Evolutionary conservation across 2,329 filamentous ascomycete species (phyloP).

Genomic region (Sordariomycetes sp.): DNA sequence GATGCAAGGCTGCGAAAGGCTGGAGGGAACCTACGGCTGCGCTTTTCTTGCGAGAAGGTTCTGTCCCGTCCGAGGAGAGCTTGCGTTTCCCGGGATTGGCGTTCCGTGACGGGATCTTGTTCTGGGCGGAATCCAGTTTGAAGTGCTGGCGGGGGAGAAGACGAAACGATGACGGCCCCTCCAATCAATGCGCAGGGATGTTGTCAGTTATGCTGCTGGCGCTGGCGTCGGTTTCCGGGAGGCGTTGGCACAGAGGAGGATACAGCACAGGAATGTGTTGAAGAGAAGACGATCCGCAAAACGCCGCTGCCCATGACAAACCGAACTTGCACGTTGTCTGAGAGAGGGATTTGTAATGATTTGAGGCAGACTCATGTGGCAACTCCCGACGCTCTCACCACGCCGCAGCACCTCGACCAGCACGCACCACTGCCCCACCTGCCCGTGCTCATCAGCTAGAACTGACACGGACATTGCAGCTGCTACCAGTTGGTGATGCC

Average conservation of each 20-base stretch:
- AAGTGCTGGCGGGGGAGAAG: neutral
- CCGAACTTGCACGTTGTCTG: neutral
- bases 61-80: conserved; percentile 49
- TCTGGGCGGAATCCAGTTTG: neutral
- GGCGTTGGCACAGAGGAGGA: neutral
- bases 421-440: too few species aligned
- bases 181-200: neutral
- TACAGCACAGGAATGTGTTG: neutral
- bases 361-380: neutral
- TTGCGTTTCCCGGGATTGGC: conserved; percentile 59
- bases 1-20: neutral
- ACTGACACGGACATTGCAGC: too few species aligned
- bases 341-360: neutral
- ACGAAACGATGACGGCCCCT: conserved; percentile 2
- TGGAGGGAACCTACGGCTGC: conserved; percentile 43
- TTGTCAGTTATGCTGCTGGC: neutral
- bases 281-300: neutral
- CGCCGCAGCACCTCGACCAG: neutral
- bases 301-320: neutral
- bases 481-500: too few species aligned
- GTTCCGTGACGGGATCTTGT: conserved; percentile 9
- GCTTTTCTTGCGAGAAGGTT: conserved; percentile 45
- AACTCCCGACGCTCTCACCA: neutral
- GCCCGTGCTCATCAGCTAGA: too few species aligned
- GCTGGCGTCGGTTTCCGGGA: neutral